These are phyloP conservation scores for Syzygium malaccense DNA, from an alignment of 441 rosid species.

Conservation along the genomic window DNA sequence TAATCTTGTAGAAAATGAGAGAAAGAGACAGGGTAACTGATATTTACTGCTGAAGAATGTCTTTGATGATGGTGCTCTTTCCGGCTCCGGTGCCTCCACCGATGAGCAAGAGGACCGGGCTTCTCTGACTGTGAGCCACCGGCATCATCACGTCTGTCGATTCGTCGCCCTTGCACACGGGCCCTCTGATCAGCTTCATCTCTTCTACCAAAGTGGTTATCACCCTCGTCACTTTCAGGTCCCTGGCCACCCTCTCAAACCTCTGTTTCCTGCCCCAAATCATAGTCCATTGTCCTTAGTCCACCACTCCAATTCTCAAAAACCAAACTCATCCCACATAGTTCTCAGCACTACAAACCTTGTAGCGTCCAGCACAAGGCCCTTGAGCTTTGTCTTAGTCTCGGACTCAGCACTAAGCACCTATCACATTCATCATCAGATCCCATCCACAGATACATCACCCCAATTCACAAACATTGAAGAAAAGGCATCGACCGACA, in stretches of 20 bases:
- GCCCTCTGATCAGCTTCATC: slow-evolving; percentile 49
- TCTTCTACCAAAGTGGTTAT: slow-evolving; percentile 70
- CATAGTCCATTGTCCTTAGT: background rate
- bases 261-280: slow-evolving; percentile 47
- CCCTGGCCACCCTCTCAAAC: slow-evolving; percentile 57
- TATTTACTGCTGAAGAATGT: slow-evolving; percentile 56
- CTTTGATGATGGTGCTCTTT: slow-evolving; percentile 83
- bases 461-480: no score
- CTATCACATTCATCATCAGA: slow-evolving; percentile 14
- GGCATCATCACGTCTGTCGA: slow-evolving; percentile 70
- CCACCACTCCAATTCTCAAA: background rate
- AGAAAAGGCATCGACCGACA: background rate
- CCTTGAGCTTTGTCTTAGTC: slow-evolving; percentile 48
- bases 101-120: slow-evolving; percentile 82
- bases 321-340: background rate
- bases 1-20: background rate
- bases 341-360: slow-evolving; percentile 30
- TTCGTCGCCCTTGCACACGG: background rate
- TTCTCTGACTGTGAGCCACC: slow-evolving; percentile 49
- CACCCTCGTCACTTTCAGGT: slow-evolving; percentile 50
- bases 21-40: background rate
- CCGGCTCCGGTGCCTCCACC: slow-evolving; percentile 99
- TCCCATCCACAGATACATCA: background rate
- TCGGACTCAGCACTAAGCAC: slow-evolving; percentile 45
- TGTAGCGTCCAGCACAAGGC: slow-evolving; percentile 70